Conservation (phyloP, 345 rosid species). For the Salix koriyanagi region DNA sequence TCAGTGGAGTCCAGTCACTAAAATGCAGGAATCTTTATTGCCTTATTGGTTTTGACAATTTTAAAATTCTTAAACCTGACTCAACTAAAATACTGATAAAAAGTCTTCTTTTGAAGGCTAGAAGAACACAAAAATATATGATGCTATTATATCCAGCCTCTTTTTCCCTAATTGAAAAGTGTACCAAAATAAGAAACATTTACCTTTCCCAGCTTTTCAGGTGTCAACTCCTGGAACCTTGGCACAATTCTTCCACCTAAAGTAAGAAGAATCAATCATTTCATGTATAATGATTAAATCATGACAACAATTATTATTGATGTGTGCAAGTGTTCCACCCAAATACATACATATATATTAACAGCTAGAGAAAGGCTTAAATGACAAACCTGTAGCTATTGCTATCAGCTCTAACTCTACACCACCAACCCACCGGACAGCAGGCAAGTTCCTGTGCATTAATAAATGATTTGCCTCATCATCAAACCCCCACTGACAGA, state of each 20-base stretch:
- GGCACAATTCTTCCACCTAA: slow-evolving; percentile 97
- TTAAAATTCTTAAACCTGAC: not conserved
- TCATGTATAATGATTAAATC: not conserved
- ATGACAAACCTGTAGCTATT: slow-evolving; percentile 75
- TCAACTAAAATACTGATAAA: not conserved
- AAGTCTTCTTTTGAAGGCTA: not conserved
- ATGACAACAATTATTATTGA: not conserved
- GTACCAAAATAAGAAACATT: not conserved
- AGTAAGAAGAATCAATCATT: slow-evolving; percentile 15
- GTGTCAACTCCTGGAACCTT: slow-evolving; percentile 90
- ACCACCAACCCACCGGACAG: slow-evolving; percentile 99
- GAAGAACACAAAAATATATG: not conserved
- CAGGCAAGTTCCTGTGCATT: slow-evolving; percentile 94
- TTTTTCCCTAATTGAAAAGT: not conserved
- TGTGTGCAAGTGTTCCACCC: not conserved
- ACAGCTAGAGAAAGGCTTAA: not conserved
- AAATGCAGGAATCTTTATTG: not conserved
- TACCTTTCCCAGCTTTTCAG: slow-evolving; percentile 94
- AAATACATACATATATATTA: not conserved
- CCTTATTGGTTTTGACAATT: not conserved
- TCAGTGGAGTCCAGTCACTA: not conserved
- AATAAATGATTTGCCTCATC: slow-evolving; percentile 97
- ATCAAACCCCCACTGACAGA: slow-evolving; percentile 99
- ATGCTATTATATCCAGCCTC: not conserved
- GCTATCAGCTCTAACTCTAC: slow-evolving; percentile 98